Evolutionary conservation across 139 green algal genomes (phyloP).

Genomic region (Coelastrella sp.): DNA sequence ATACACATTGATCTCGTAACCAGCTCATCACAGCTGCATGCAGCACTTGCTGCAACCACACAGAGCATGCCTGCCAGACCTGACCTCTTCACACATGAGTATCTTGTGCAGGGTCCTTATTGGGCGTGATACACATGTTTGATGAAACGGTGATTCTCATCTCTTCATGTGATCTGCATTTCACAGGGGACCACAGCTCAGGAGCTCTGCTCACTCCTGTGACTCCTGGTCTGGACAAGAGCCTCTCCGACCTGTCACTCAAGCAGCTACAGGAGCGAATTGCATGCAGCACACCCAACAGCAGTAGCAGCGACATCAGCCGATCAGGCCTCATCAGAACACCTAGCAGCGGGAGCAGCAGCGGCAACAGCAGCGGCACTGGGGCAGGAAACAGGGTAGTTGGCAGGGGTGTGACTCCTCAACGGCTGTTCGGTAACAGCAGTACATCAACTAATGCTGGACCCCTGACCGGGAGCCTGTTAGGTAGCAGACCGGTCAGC

Average conservation of each 20-base stretch:
- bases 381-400: not conserved
- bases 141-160: too few relatives aligned
- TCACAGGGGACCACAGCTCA: not conserved
- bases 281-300: slow-evolving; percentile 12
- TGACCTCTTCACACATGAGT: too few relatives aligned
- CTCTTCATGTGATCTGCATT: too few relatives aligned
- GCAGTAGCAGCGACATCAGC: slow-evolving; percentile 9
- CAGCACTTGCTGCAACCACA: too few relatives aligned
- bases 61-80: too few relatives aligned
- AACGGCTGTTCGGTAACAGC: slow-evolving; percentile 17
- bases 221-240: slow-evolving; percentile 8
- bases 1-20: too few relatives aligned
- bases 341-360: not conserved
- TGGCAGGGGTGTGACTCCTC: slow-evolving; percentile 24
- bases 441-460: not conserved
- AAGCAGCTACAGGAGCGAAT: slow-evolving; percentile 42
- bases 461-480: not conserved
- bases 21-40: not conserved
- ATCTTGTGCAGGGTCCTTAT: too few relatives aligned
- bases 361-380: not conserved
- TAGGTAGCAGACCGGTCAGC: not conserved
- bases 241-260: slow-evolving; percentile 38
- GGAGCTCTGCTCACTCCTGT: not conserved
- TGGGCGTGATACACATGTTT: too few relatives aligned
- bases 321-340: slow-evolving; percentile 5